A percentile compares a stretch with the other conserved stretches of the same genome.
Evolutionary conservation across 768 basidiomycete species (phyloP).

Genomic region (Ephemerocybe angulata): DNA sequence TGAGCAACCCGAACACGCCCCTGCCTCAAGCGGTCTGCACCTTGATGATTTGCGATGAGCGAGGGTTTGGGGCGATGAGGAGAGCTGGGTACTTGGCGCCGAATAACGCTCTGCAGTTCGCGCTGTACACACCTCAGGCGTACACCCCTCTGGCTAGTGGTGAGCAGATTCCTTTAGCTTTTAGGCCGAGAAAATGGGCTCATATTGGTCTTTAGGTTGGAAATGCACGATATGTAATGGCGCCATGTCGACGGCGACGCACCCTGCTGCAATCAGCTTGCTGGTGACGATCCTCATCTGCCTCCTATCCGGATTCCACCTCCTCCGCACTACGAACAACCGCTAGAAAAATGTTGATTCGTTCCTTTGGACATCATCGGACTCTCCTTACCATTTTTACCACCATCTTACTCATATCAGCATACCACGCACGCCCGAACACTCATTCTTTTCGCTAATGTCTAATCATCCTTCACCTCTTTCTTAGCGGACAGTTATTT

Average conservation of each 20-base stretch:
- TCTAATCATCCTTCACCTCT: no score
- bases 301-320: slow-evolving; percentile 61
- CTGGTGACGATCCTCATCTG: slow-evolving; percentile 57
- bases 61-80: slow-evolving; percentile 61
- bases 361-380: no score
- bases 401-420: no score
- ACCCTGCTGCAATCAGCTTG: slow-evolving; percentile 55
- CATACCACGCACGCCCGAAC: no score
- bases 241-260: slow-evolving; percentile 35
- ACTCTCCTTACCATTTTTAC: no score
- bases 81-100: slow-evolving; percentile 64
- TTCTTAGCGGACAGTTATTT: no score
- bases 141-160: slow-evolving; percentile 58
- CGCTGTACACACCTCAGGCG: slow-evolving; percentile 72
- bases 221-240: slow-evolving; percentile 47
- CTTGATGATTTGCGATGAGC: slow-evolving; percentile 76
- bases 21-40: slow-evolving; percentile 77
- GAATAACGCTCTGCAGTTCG: slow-evolving; percentile 72
- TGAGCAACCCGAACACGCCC: slow-evolving; percentile 54
- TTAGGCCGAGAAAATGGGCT: neutral
- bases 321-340: slow-evolving; percentile 37
- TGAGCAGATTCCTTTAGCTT: slow-evolving; percentile 6
- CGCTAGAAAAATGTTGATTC: no score
- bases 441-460: no score
- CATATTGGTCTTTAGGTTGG: slow-evolving; percentile 42